Evolutionary conservation across 1,284 basidiomycete species (phyloP), one percentile per base, ranked within the genome.

Genomic region (Ustilago trichophora): DNA sequence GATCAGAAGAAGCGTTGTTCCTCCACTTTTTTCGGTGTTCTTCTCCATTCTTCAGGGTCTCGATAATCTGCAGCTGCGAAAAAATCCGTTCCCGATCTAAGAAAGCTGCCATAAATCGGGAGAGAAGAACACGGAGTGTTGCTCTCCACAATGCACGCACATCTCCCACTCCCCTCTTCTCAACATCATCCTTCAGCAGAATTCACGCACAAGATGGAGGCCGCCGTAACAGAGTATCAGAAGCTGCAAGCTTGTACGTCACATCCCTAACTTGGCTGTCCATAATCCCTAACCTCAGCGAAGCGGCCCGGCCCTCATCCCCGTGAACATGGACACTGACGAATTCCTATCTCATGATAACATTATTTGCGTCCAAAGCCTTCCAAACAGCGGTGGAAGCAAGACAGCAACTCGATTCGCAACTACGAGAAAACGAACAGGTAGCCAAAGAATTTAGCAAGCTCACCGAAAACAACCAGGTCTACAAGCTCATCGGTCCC

Each of bases 401-500:
- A 13, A 47, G 76, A 11, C 77, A 79, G 32, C 62, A 62, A 47
- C 74, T 79, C 27, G 63, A 76, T 36, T 75, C 92, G 0, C 94
- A 98, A 80, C 84, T 91, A 42, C 89, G 89, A 15, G 95, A 98
- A 84, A 97, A 95, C 83, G 90, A 94, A 82, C 85, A 88, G 53
- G 95, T 98, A 32, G 88, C 92, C 76, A 92, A 95, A 92, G 94
- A 97, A 83, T 93, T 98, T 77, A 83, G 84, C n/a, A 83, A 84
- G 22, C 83, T 97, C 52, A 90, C 89, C 42, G 83, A 88, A 1
- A 87, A 88, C 67, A 96, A 94, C 77, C 87, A 86, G 8, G 87
- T 98, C 8, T 98, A 90, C 85, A 98, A 98, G 84, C 87, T 93
- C 40, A 87, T 96, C 38, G 96, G 95, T 0, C 92, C 93, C 1